These are phyloP conservation scores for Mycena rosella DNA, from an alignment of 768 basidiomycete genomes.

Conservation along the genomic window DNA sequence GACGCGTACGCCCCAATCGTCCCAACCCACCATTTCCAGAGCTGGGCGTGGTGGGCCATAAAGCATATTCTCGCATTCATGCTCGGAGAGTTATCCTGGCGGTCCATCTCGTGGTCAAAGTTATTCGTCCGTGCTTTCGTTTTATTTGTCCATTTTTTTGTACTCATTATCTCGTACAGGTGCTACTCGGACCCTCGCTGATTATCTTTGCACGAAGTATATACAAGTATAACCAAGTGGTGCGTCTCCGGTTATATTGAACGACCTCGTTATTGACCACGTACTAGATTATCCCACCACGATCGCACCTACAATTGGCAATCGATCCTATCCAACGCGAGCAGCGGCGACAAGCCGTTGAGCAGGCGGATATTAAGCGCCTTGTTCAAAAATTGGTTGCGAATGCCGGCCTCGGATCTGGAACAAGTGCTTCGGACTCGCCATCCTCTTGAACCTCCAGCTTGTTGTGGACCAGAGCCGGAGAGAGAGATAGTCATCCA, in stretches of 20 bases:
- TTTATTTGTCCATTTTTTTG: background rate
- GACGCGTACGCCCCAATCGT: background rate
- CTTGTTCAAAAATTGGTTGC: slow-evolving; percentile 24
- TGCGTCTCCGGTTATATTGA: background rate
- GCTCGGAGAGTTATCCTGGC: slow-evolving; percentile 27
- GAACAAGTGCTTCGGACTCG: background rate
- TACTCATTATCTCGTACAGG: slow-evolving; percentile 8
- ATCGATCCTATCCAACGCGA: slow-evolving; percentile 20
- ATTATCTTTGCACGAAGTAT: slow-evolving; percentile 16
- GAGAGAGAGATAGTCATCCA: no score
- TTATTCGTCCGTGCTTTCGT: slow-evolving; percentile 14
- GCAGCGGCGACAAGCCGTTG: background rate
- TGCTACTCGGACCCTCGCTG: slow-evolving; percentile 25
- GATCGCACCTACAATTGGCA: slow-evolving; percentile 21
- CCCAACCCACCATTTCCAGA: slow-evolving; percentile 17
- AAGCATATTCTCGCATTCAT: slow-evolving; percentile 20
- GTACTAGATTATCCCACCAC: slow-evolving; percentile 27
- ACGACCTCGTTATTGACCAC: no score
- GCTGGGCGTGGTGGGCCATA: slow-evolving; percentile 19
- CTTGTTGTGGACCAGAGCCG: no score
- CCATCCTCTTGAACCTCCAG: background rate
- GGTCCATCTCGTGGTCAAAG: slow-evolving; percentile 16
- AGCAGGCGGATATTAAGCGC: background rate
- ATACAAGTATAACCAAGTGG: slow-evolving; percentile 30
- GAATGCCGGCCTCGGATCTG: background rate